Base-by-base conservation (phyloP, 2,329 filamentous ascomycete species). In the Ophiostoma tasmaniense region DNA sequence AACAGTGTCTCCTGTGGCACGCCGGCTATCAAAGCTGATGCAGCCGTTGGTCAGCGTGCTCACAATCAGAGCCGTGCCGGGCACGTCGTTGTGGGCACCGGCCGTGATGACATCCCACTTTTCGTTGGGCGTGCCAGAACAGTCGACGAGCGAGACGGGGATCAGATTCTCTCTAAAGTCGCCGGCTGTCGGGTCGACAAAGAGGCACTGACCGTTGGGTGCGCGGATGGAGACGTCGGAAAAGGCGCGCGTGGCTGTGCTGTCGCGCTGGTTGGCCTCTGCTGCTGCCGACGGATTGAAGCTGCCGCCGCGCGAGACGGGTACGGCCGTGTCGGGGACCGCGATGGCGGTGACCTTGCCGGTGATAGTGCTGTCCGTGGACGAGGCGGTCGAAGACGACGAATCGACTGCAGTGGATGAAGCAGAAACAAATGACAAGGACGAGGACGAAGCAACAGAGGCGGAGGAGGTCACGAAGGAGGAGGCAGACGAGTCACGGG, bases 141-240 rank as follows among this genome's bases (percentile, higher is more conserved):
- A 85, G 35, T 76, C 74, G 10, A 80, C 80, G 11, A 84, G 73
- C 28, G 78, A 77, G 10, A 85, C 75, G 1, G 83, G 83, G 66
- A 85, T 83, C 64, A 85, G 76, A 72, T 85, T 85, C 75, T 82
- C 77, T 6, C 83, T 81, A 75, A 84, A 85, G 72, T 85, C 83
- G 45, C 83, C 83, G 0, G 82, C 82, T 1, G 81, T 81, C 0
- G 82, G 81, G 72, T 85, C 81, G 62, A 84, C 75, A 42, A 80
- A 84, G n/a, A 85, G 77, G 70, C 83, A 85, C 67, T 81, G 78
- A 33, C 83, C 83, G 70, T 82, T 80, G 13, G 81, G 75, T 0
- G 82, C 79, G 39, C 80, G 77, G 74, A 85, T 82, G 68, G 79
- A 77, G 52, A 82, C 79, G 50, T 77, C 77, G 50, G 77, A 78